phyloP scores from a whole-genome alignment of 73 alveolate genomes.

The Paramecium caudatum region DNA sequence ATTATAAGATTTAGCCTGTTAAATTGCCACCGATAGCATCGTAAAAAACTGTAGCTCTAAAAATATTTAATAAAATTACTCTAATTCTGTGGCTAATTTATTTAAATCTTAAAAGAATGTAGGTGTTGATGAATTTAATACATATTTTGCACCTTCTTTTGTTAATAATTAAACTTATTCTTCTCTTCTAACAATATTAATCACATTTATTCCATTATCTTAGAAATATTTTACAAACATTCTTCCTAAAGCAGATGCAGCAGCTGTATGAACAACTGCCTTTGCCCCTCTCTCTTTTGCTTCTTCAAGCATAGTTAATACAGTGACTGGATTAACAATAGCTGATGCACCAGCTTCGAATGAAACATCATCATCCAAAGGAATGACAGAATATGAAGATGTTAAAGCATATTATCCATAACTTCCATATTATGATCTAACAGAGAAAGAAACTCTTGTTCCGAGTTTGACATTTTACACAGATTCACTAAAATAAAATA shows the following conservation, averaged over 20 bases:
- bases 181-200: constrained; percentile 84
- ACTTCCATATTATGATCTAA: not conserved
- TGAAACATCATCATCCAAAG: constrained; percentile 36
- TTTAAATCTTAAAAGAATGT: constrained; percentile 81
- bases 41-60: constrained; percentile 81
- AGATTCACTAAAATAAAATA: not conserved
- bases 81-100: constrained; percentile 71
- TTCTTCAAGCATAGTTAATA: constrained; percentile 49
- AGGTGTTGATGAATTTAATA: constrained; percentile 78
- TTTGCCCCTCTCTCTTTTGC: constrained; percentile 45
- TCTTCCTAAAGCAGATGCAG: constrained; percentile 88
- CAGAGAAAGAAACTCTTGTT: constrained; percentile 1
- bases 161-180: constrained; percentile 77
- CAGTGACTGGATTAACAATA: constrained; percentile 70
- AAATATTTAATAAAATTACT: constrained; percentile 15
- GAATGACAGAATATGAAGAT: not conserved
- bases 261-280: constrained; percentile 85
- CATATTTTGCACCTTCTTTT: constrained; percentile 79
- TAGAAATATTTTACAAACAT: constrained; percentile 78
- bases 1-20: constrained; percentile 77
- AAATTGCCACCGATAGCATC: constrained; percentile 86
- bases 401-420: constrained; percentile 27
- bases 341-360: constrained; percentile 57
- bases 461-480: constrained; percentile 6
- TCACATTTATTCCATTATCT: constrained; percentile 77